Evolutionary conservation across 345 rosid species (phyloP), one percentile per base, ranked within the genome.

Genomic region (Linum tenue): DNA sequence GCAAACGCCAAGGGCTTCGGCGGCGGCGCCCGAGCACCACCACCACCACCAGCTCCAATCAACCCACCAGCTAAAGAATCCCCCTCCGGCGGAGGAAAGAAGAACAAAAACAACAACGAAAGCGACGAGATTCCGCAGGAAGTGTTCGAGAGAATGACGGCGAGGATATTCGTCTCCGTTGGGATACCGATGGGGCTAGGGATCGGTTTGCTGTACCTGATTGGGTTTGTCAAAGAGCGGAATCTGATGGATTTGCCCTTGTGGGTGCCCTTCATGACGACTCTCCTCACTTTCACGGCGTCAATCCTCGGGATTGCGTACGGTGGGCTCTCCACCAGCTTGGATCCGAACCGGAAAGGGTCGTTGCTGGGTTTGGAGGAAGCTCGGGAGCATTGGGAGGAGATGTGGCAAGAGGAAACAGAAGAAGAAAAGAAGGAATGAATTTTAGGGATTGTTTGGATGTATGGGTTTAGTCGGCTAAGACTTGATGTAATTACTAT

Each of bases 401-500:
- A 85, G 78, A 81, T 89, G 78, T 89, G 96, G 98, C 77, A 75
- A 50, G 87, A 87, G 62, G 96, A 84, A 8, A n/a, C n/a, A n/a
- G 73, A 75, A 3, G 67, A 67, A 22, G 37, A 64, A 22, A 36
- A 62, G 42, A 61, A 61, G 58, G 61, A 40, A n/a, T 11, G 66
- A 56, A 38, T 51, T 5, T 16, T 40, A 43, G 0, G 39, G 37
- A 22, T 22, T 42, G 31, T 16, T 16, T 5, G 2, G 12, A 16
- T 44, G 55, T 12, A 22, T 11, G 2, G 56, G 35, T 42, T 22
- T 4, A 39, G 15, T 7, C 11, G 35, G 39, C 11, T 5, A 65
- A 55, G 3, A 16, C 55, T 65, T n/a, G 60, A n/a, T 51, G 40
- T 40, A 22, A 22, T 22, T 22, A 22, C 31, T 22, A 22, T 0